These are phyloP conservation scores for Ganoderma lingzhi DNA, from an alignment of 1,284 basidiomycete species.

Conservation along the genomic window DNA sequence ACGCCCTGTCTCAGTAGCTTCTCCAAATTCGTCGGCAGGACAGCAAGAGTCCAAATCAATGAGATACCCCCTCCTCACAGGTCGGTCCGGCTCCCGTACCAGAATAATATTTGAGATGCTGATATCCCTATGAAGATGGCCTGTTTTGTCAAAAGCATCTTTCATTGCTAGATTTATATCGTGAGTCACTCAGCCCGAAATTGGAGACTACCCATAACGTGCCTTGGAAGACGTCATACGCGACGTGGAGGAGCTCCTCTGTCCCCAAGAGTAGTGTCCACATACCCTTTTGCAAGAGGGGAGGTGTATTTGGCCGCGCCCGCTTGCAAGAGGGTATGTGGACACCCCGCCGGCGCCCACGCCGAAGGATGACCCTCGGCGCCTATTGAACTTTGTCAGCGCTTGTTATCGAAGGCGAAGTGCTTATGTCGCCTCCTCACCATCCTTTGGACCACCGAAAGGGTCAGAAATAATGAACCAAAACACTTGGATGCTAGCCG, in stretches of 20 bases:
- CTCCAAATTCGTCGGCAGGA: constrained; percentile 5
- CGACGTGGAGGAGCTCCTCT: constrained; percentile 17
- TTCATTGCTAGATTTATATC: constrained; percentile 8
- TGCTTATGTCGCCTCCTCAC: too few species aligned
- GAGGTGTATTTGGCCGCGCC: too few species aligned
- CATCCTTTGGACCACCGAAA: too few species aligned
- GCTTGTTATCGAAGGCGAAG: too few species aligned
- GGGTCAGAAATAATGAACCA: too few species aligned
- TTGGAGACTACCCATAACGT: background rate
- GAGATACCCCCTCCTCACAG: constrained; percentile 15
- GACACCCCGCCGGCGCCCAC: too few species aligned
- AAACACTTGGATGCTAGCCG: too few species aligned
- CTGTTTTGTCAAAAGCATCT: constrained; percentile 13
- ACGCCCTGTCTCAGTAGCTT: background rate
- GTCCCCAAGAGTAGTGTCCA: background rate
- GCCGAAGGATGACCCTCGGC: too few species aligned
- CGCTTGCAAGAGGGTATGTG: too few species aligned
- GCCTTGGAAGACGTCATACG: constrained; percentile 23
- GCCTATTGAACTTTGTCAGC: too few species aligned
- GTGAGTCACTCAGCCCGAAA: background rate
- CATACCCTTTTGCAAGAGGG: too few species aligned
- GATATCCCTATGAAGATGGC: constrained; percentile 20
- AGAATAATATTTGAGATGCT: constrained; percentile 26
- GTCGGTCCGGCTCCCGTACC: constrained; percentile 3
- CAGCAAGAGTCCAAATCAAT: constrained; percentile 24